Conservation (phyloP, 176 grass and related monocot species). For the Leersia perrieri region DNA sequence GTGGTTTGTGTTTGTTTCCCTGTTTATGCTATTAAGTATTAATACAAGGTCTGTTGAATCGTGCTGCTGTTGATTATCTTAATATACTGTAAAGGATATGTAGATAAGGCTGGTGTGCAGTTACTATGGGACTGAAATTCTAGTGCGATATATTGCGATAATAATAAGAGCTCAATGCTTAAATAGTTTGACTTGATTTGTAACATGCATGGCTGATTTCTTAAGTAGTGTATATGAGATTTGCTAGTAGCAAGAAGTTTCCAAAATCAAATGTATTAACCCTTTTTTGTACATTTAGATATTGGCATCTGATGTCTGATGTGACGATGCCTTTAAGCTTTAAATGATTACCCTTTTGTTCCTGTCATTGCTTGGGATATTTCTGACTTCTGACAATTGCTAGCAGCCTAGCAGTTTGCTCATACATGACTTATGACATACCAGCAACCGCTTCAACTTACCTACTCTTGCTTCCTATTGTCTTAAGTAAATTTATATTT, state of each 20-base stretch:
- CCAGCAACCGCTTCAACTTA: background rate
- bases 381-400: background rate
- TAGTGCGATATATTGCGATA: background rate
- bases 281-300: background rate
- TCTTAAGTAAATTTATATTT: background rate
- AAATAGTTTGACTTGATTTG: background rate
- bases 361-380: slow-evolving; percentile 13
- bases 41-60: background rate
- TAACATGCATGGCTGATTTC: background rate
- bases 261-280: background rate
- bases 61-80: slow-evolving; percentile 20
- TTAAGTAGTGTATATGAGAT: background rate
- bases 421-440: background rate
- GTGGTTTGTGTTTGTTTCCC: background rate
- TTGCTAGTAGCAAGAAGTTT: background rate
- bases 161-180: background rate
- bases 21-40: background rate
- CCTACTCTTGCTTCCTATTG: background rate
- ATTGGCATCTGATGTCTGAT: background rate
- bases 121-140: background rate
- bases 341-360: background rate
- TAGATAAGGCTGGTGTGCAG: background rate
- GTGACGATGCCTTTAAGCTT: slow-evolving; percentile 7
- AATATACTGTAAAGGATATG: background rate
- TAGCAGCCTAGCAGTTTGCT: background rate